Evolutionary conservation across 306 rosid genomes (phyloP).

Genomic region (Vigna radiata): DNA sequence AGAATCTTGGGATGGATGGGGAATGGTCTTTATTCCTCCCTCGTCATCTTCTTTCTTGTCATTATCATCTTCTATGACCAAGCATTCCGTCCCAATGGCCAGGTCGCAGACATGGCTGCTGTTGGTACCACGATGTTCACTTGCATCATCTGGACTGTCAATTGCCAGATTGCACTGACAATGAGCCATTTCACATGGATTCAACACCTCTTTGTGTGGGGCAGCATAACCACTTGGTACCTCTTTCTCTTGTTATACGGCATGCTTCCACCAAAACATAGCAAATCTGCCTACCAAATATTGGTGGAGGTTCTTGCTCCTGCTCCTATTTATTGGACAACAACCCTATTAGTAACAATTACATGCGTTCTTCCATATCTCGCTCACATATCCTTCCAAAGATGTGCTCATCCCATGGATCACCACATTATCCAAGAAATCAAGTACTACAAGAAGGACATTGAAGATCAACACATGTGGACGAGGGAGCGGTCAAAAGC

Average conservation of each 20-base stretch:
- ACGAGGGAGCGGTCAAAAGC: slow-evolving; percentile 85
- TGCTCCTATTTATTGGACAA: slow-evolving; percentile 83
- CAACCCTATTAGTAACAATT: slow-evolving; percentile 73
- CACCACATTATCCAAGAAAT: slow-evolving; percentile 91
- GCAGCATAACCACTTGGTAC: slow-evolving; percentile 89
- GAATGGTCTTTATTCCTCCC: slow-evolving; percentile 85
- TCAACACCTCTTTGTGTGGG: slow-evolving; percentile 89
- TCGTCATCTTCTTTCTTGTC: slow-evolving; percentile 77
- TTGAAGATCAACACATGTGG: slow-evolving; percentile 91
- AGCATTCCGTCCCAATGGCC: slow-evolving; percentile 84
- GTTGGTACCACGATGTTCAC: slow-evolving; percentile 96
- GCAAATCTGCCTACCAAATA: slow-evolving; percentile 68
- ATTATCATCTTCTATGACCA: slow-evolving; percentile 80
- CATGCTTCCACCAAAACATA: slow-evolving; percentile 61
- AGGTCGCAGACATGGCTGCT: slow-evolving; percentile 82
- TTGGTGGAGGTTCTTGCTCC: slow-evolving; percentile 86
- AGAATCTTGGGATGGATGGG: slow-evolving; percentile 97
- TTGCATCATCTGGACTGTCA: slow-evolving; percentile 91
- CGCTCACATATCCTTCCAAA: slow-evolving; percentile 81
- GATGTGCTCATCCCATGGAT: slow-evolving; percentile 91
- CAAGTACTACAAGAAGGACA: slow-evolving; percentile 80
- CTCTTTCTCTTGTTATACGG: slow-evolving; percentile 83
- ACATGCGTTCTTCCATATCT: slow-evolving; percentile 90
- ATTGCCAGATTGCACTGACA: slow-evolving; percentile 93
- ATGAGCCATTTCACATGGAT: slow-evolving; percentile 99